Conservation (phyloP, 73 alveolate genomes). For the Tetrahymena elliotti region DNA sequence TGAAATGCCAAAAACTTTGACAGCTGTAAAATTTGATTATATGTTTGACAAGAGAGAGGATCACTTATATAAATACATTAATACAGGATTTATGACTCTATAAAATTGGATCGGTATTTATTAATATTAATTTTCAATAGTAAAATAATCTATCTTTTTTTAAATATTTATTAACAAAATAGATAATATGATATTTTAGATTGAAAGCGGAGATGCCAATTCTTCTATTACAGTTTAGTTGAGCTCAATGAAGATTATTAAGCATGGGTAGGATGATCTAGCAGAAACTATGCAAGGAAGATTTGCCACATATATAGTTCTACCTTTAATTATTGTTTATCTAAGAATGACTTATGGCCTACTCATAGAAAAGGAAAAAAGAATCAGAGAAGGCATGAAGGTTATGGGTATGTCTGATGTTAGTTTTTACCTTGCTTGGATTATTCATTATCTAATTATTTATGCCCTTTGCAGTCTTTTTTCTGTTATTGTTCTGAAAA, state of each 20-base stretch:
- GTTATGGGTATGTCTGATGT: constrained; percentile 93
- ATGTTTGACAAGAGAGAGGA: background rate
- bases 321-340: constrained; percentile 33
- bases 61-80: background rate
- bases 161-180: background rate
- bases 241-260: background rate
- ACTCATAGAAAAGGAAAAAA: constrained; percentile 80
- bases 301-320: constrained; percentile 21
- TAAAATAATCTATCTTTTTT: background rate
- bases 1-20: background rate
- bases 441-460: constrained; percentile 65
- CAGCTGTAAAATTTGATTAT: background rate
- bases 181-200: constrained; percentile 14
- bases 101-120: background rate
- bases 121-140: background rate
- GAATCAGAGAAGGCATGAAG: constrained; percentile 96
- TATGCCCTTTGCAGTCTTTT: constrained; percentile 63
- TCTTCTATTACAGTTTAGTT: background rate
- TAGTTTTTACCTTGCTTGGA: constrained; percentile 89
- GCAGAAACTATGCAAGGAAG: constrained; percentile 13
- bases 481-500: constrained; percentile 52
- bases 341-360: constrained; percentile 42
- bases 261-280: constrained; percentile 24
- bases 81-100: constrained; percentile 23
- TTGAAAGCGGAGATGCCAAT: background rate